phyloP scores from a whole-genome alignment of 495 filamentous ascomycete species.

The Rostrohypoxylon terebratum region DNA sequence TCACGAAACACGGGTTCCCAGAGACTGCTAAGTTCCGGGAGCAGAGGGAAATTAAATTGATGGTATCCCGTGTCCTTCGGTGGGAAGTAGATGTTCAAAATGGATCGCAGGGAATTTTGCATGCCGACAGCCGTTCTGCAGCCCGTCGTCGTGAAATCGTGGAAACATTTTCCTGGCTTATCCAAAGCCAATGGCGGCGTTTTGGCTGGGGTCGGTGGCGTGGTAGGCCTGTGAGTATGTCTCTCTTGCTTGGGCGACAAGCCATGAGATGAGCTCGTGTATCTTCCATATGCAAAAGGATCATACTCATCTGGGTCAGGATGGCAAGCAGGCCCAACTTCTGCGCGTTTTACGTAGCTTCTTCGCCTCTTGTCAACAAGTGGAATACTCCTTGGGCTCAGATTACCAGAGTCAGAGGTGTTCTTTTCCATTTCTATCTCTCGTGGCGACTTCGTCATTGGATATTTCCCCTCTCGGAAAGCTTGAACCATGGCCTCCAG shows the following conservation, averaged over 20 bases:
- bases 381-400: constrained; percentile 10
- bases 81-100: constrained; percentile 54
- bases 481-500: constrained; percentile 51
- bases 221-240: constrained; percentile 30
- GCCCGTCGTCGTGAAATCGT: constrained; percentile 49
- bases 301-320: constrained; percentile 48
- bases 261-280: constrained; percentile 12
- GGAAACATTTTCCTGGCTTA: constrained; percentile 44
- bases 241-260: constrained; percentile 24
- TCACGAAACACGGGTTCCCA: constrained; percentile 58
- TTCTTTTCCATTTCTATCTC: constrained; percentile 15
- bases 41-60: constrained; percentile 52
- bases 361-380: constrained; percentile 2
- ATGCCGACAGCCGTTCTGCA: constrained; percentile 55
- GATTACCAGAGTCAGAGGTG: constrained; percentile 8
- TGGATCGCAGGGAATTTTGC: constrained; percentile 58
- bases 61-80: constrained; percentile 51
- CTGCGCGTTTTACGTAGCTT: constrained; percentile 21
- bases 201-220: constrained; percentile 45
- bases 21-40: constrained; percentile 52
- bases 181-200: constrained; percentile 30
- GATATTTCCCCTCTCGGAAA: constrained; percentile 48
- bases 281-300: constrained; percentile 45
- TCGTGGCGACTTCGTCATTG: constrained; percentile 24
- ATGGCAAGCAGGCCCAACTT: constrained; percentile 23